Evolutionary conservation across 805 yeast genomes (phyloP), one percentile per base, ranked within the genome.

Genomic region (Ogataea polymorpha): DNA sequence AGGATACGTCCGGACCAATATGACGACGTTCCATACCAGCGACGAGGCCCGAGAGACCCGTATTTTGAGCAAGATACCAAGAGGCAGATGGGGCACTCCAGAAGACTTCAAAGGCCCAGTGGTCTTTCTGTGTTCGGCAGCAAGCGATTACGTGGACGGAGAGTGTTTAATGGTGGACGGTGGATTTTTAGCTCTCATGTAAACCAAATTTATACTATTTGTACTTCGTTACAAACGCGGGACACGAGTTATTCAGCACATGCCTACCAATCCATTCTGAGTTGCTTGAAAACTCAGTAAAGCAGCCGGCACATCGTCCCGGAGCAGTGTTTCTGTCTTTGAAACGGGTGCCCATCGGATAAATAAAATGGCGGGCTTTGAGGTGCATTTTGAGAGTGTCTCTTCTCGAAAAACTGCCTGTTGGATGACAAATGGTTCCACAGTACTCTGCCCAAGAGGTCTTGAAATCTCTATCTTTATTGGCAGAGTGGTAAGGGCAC

Each of bases 341-440:
- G 4, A 75, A 67, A 46, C 68, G 68, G 11, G 76, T 73, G 4
- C 80, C 82, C 27, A 74, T 67, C 25, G 82, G 82, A 48, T 76
- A 77, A 32, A 69, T 68, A 54, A 77, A 77, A 55, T 77, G 82
- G 41, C 77, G 61, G 7, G 80, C 71, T 51, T 75, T 76, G 38
- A 77, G 64, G 55, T 77, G 82, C 2, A 79, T 77, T 50, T 75
- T 75, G 56, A 73, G 75, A 6, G 82, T 76, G 54, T 77, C 82
- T 51, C 81, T 65, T 53, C 82, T 64, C 5, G 81, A 74, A 50
- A 77, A 77, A 4, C 79, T 79, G 6, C 82, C 82, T 16, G 70
- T 72, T 14, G 78, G 74, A 52, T 76, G 82, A 47, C 82, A 77
- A 46, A 69, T 66, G 37, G 66, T 54, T 2, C 63, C 63, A 12